These are phyloP conservation scores for Hibiscus trionum DNA, from an alignment of 345 rosid species.

Conservation along the genomic window DNA sequence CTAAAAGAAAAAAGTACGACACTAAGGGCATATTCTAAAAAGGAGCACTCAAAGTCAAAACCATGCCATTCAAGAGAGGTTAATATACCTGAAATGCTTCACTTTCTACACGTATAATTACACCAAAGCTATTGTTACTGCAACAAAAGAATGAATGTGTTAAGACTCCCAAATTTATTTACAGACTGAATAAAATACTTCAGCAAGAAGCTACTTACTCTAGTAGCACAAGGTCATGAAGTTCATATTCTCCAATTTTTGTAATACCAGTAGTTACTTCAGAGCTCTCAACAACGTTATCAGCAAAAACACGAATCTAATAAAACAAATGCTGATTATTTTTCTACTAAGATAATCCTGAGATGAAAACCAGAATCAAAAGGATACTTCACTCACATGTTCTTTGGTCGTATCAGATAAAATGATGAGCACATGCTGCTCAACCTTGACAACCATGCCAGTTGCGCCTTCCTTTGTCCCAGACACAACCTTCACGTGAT, in stretches of 20 bases:
- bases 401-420: constrained; percentile 92
- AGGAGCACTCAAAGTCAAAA: background rate
- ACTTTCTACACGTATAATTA: constrained; percentile 88
- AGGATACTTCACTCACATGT: constrained; percentile 45
- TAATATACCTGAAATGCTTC: constrained; percentile 84
- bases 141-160: constrained; percentile 21
- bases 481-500: constrained; percentile 92
- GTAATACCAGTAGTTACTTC: constrained; percentile 94
- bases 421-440: constrained; percentile 85
- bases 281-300: constrained; percentile 94
- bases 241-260: constrained; percentile 88
- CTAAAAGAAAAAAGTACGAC: background rate
- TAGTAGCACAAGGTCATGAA: constrained; percentile 85
- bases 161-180: constrained; percentile 2
- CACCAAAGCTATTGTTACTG: constrained; percentile 87
- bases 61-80: background rate
- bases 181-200: background rate
- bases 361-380: background rate
- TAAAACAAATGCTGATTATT: constrained; percentile 13
- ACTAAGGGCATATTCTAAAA: background rate
- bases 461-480: constrained; percentile 94
- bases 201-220: constrained; percentile 56
- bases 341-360: background rate
- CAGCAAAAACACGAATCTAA: constrained; percentile 89
- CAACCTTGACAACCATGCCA: constrained; percentile 98